These are phyloP conservation scores for Candida morakotiae DNA, from an alignment of 805 yeast species.

Conservation along the genomic window DNA sequence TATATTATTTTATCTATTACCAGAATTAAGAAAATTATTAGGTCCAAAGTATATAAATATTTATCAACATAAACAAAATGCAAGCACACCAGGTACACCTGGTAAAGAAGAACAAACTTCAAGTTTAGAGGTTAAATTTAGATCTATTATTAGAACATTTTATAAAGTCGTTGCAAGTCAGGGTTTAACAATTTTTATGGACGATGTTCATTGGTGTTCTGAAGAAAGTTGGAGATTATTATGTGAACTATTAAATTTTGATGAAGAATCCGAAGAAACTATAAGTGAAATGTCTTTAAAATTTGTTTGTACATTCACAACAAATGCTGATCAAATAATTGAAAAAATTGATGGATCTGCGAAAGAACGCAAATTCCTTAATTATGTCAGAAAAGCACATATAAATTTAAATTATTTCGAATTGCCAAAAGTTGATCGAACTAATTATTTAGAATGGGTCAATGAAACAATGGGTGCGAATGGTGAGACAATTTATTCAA, in stretches of 20 bases:
- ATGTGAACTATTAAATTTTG: conserved; percentile 21
- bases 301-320: conserved; percentile 4
- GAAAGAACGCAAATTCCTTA: conserved; percentile 1
- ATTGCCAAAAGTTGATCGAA: conserved; percentile 1
- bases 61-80: conserved; percentile 6
- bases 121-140: conserved; percentile 35
- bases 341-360: conserved; percentile 1
- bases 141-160: conserved; percentile 39
- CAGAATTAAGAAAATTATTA: conserved; percentile 39
- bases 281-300: conserved; percentile 9
- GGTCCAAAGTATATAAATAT: conserved; percentile 36
- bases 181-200: conserved; percentile 43
- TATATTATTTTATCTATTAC: conserved; percentile 37
- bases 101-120: conserved; percentile 15
- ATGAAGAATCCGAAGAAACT: conserved; percentile 9
- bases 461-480: conserved; percentile 4
- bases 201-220: conserved; percentile 45
- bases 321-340: conserved; percentile 5
- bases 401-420: conserved; percentile 1
- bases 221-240: conserved; percentile 24
- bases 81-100: conserved; percentile 2
- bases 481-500: not conserved
- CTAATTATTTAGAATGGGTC: not conserved
- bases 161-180: conserved; percentile 36
- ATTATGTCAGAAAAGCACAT: conserved; percentile 1